phyloP scores from a whole-genome alignment of 352 stramenopile species.

The Phytophthora nicotianae region DNA sequence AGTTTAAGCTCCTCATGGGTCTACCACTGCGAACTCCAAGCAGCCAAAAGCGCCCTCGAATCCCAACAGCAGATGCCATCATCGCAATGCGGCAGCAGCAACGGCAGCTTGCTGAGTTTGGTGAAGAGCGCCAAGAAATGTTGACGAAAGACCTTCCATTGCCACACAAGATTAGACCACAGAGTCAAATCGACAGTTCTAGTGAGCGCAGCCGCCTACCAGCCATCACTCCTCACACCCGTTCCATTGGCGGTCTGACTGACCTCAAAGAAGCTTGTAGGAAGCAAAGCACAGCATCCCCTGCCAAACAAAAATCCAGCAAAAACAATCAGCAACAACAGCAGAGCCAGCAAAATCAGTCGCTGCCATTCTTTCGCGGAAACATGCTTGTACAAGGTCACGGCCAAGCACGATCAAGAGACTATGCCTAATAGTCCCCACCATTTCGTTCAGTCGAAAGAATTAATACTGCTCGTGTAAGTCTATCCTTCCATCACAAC shows the following conservation, averaged over 20 bases:
- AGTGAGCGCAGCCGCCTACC: slow-evolving; percentile 23
- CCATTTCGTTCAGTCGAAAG: slow-evolving; percentile 13
- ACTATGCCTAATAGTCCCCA: slow-evolving; percentile 42
- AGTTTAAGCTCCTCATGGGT: slow-evolving; percentile 62
- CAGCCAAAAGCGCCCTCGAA: slow-evolving; percentile 36
- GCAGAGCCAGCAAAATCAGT: slow-evolving; percentile 39
- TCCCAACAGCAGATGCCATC: slow-evolving; percentile 47
- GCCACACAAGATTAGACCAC: slow-evolving; percentile 8
- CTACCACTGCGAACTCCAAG: slow-evolving; percentile 39
- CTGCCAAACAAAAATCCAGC: slow-evolving; percentile 11
- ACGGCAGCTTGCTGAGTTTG: slow-evolving; percentile 23
- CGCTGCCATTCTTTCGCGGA: slow-evolving; percentile 72
- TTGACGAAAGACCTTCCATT: slow-evolving; percentile 14
- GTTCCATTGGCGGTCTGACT: slow-evolving; percentile 23
- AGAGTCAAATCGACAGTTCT: slow-evolving; percentile 13
- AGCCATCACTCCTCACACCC: slow-evolving; percentile 17
- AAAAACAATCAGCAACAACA: slow-evolving; percentile 37
- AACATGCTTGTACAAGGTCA: slow-evolving; percentile 69
- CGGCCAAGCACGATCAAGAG: slow-evolving; percentile 48
- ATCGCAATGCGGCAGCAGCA: slow-evolving; percentile 44
- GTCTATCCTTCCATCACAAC: slow-evolving; percentile 45
- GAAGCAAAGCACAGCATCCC: slow-evolving; percentile 19
- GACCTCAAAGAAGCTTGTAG: slow-evolving; percentile 35
- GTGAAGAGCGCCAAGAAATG: slow-evolving; percentile 33
- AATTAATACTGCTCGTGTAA: slow-evolving; percentile 32